A percentile compares a stretch with the other conserved stretches of the same genome.
These are phyloP conservation scores for Naganishia friedmannii DNA, from an alignment of 768 basidiomycete genomes.

Conservation along the genomic window DNA sequence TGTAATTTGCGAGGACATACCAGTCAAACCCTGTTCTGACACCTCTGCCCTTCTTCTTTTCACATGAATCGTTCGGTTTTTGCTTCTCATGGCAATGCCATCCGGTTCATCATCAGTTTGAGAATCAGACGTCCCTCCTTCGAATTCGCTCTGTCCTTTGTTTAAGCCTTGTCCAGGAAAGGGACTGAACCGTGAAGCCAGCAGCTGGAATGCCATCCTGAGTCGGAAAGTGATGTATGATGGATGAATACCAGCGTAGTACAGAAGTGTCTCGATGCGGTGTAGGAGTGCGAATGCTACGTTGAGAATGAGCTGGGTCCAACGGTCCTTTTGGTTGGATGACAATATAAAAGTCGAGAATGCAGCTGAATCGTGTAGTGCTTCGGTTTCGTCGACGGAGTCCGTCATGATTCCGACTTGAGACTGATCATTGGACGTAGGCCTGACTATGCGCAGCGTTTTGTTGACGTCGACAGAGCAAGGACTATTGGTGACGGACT, in stretches of 20 bases:
- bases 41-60: slow-evolving; percentile 7
- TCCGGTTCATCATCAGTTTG: not conserved
- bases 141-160: not conserved
- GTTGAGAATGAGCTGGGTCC: not conserved
- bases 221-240: slow-evolving; percentile 17
- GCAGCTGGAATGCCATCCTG: slow-evolving; percentile 3
- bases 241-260: slow-evolving; percentile 22
- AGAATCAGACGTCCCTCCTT: not conserved
- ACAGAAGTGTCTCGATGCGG: slow-evolving; percentile 8
- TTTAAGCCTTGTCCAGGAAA: not conserved
- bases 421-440: not conserved
- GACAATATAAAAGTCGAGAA: slow-evolving; percentile 8
- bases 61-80: not conserved
- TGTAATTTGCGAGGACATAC: not conserved
- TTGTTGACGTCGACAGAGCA: too few species aligned
- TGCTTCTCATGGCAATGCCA: not conserved
- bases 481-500: too few species aligned
- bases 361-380: not conserved
- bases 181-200: slow-evolving; percentile 1
- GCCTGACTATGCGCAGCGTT: not conserved
- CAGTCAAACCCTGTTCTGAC: slow-evolving; percentile 4
- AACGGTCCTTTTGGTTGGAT: not conserved
- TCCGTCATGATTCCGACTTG: slow-evolving; percentile 13
- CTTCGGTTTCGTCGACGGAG: slow-evolving; percentile 4
- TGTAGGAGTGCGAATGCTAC: not conserved